These are phyloP conservation scores for Epichloe aotearoae DNA, from an alignment of 2,329 filamentous ascomycete genomes.

Conservation along the genomic window DNA sequence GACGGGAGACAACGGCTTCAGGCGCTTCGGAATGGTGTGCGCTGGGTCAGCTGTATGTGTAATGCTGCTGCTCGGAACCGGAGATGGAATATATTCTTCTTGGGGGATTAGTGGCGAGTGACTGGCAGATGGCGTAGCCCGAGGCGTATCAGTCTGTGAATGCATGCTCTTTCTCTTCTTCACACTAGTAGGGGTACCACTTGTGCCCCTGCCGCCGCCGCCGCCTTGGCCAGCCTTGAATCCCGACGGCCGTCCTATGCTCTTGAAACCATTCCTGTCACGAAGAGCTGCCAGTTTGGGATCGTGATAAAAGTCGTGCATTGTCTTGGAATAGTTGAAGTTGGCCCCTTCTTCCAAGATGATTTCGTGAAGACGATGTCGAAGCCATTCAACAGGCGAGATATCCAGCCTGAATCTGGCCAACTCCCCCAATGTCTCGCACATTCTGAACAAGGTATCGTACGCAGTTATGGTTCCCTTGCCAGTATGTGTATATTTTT, in stretches of 20 bases:
- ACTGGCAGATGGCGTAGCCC: conserved; percentile 14
- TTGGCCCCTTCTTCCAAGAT: conserved; percentile 26
- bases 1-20: conserved; percentile 12
- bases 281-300: conserved; percentile 35
- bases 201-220: conserved; percentile 4
- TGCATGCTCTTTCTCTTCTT: conserved; percentile 24
- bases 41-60: not conserved
- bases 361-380: conserved; percentile 41
- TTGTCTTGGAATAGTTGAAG: conserved; percentile 38
- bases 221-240: conserved; percentile 21
- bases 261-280: conserved; percentile 40
- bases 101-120: conserved; percentile 15
- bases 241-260: conserved; percentile 42
- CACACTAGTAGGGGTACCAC: conserved; percentile 12
- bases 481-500: conserved; percentile 31
- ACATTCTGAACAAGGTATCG: conserved; percentile 43
- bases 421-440: conserved; percentile 39
- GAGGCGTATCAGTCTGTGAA: conserved; percentile 15
- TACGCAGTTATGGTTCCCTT: conserved; percentile 34
- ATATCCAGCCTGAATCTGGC: conserved; percentile 39
- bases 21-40: conserved; percentile 12
- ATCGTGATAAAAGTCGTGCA: conserved; percentile 44
- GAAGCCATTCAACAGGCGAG: conserved; percentile 41
- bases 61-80: not conserved
- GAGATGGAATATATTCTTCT: conserved; percentile 3